Conservation (phyloP, 2,329 filamentous ascomycete genomes). For the Monosporascus sp. region DNA sequence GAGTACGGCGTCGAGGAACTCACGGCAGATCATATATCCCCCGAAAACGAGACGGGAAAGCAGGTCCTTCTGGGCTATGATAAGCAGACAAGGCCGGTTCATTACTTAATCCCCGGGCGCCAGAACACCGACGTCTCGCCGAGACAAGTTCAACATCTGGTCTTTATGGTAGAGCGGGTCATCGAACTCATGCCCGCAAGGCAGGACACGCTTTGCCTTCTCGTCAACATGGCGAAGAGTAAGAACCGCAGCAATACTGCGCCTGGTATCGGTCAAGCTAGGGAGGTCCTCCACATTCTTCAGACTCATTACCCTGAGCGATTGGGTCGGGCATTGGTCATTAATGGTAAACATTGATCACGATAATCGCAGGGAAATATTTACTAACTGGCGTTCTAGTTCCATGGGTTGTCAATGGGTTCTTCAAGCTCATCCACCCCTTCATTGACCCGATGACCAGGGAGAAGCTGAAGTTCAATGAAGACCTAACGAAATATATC, state of each 20-base stretch:
- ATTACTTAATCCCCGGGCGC: constrained; percentile 82
- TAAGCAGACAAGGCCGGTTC: constrained; percentile 75
- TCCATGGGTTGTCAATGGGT: constrained; percentile 84
- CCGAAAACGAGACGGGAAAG: constrained; percentile 96
- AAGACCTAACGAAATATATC: constrained; percentile 78
- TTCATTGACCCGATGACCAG: constrained; percentile 95
- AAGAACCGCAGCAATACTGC: constrained; percentile 67
- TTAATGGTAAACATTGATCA: constrained; percentile 60
- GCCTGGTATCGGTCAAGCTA: constrained; percentile 69
- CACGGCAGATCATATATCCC: constrained; percentile 80
- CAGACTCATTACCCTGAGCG: constrained; percentile 96
- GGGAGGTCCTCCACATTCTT: constrained; percentile 82
- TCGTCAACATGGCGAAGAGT: constrained; percentile 87
- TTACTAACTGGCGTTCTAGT: constrained; percentile 44
- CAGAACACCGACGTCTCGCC: constrained; percentile 89
- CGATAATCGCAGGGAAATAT: not conserved
- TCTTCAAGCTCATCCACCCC: constrained; percentile 93
- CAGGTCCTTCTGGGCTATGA: constrained; percentile 88
- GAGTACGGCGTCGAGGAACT: constrained; percentile 80
- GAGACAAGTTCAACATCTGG: constrained; percentile 85
- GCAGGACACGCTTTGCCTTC: constrained; percentile 78
- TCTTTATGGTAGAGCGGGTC: constrained; percentile 90
- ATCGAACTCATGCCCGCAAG: constrained; percentile 83
- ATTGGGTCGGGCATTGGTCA: constrained; percentile 80
- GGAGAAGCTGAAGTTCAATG: constrained; percentile 96